A percentile compares a stretch with the other conserved stretches of the same genome.
These are phyloP conservation scores for Aspergillus proliferans DNA, from an alignment of 2,329 filamentous ascomycete species.

Conservation along the genomic window DNA sequence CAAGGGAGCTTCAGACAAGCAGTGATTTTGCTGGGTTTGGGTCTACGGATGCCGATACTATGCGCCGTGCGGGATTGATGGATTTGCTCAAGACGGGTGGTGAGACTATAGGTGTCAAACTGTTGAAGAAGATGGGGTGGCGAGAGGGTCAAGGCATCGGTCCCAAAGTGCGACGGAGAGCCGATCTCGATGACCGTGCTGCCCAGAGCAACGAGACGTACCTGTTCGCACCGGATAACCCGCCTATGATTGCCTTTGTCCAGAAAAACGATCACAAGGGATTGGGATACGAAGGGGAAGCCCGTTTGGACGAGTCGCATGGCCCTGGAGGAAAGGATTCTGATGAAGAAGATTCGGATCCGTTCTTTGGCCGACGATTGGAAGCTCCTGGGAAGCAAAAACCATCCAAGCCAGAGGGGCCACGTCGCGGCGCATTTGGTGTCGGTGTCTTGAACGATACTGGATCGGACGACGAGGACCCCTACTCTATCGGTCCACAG, in stretches of 20 bases:
- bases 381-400: constrained; percentile 30
- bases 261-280: constrained; percentile 43
- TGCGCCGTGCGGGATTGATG: constrained; percentile 53
- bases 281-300: constrained; percentile 40
- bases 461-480: constrained; percentile 90
- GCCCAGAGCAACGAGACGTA: constrained; percentile 48
- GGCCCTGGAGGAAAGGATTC: constrained; percentile 10
- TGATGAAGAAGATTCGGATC: constrained; percentile 25
- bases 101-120: constrained; percentile 78
- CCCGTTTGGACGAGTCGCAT: constrained; percentile 23
- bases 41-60: constrained; percentile 52
- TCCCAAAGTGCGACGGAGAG: constrained; percentile 70
- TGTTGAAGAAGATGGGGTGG: constrained; percentile 93
- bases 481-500: constrained; percentile 83
- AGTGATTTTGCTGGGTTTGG: constrained; percentile 72
- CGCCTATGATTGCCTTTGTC: constrained; percentile 52
- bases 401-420: constrained; percentile 48
- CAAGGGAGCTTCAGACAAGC: constrained; percentile 65
- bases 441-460: constrained; percentile 87
- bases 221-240: constrained; percentile 80
- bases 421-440: constrained; percentile 64
- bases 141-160: constrained; percentile 88
- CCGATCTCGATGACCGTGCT: constrained; percentile 56
- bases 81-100: constrained; percentile 67
- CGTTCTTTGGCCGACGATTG: constrained; percentile 33